Evolutionary conservation across 176 grass and related monocot species (phyloP).

Genomic region (Areca catechu): DNA sequence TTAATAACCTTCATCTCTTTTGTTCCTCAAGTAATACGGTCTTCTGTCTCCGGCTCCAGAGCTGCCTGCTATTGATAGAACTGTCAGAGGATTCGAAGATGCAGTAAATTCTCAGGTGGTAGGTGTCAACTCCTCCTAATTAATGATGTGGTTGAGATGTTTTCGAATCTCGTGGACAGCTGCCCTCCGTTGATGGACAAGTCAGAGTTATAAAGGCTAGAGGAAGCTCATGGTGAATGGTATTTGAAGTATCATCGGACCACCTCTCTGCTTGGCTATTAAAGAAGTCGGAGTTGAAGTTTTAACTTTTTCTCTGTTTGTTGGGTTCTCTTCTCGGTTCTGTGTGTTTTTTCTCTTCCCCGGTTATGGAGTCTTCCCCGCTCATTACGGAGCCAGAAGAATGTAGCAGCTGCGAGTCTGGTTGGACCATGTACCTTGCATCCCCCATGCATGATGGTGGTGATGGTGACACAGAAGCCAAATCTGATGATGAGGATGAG

Average conservation of each 20-base stretch:
- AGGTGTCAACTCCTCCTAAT: background rate
- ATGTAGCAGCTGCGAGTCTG: slow-evolving; percentile 11
- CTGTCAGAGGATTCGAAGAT: background rate
- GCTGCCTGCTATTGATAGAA: background rate
- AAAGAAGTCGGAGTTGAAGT: too few relatives aligned
- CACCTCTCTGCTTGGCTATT: too few relatives aligned
- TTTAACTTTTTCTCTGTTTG: background rate
- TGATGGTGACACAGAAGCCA: background rate
- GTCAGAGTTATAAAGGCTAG: too few relatives aligned
- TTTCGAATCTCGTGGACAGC: background rate
- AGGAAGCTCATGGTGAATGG: too few relatives aligned
- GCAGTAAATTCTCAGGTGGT: slow-evolving; percentile 4
- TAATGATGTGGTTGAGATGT: background rate
- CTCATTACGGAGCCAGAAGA: background rate
- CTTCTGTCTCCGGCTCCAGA: background rate
- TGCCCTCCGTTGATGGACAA: too few relatives aligned
- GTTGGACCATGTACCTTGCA: slow-evolving; percentile 8
- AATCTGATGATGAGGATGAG: background rate
- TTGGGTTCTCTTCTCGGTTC: background rate
- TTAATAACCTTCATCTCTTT: background rate
- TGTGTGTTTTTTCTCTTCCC: background rate
- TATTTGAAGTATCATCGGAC: too few relatives aligned
- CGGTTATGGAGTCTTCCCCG: background rate
- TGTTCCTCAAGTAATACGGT: background rate
- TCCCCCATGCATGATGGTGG: background rate